Percentiles rank a stretch among this genome's conserved stretches.
phyloP scores from a whole-genome alignment of 805 yeast species.

The Saccharomycopsis fodiens region DNA sequence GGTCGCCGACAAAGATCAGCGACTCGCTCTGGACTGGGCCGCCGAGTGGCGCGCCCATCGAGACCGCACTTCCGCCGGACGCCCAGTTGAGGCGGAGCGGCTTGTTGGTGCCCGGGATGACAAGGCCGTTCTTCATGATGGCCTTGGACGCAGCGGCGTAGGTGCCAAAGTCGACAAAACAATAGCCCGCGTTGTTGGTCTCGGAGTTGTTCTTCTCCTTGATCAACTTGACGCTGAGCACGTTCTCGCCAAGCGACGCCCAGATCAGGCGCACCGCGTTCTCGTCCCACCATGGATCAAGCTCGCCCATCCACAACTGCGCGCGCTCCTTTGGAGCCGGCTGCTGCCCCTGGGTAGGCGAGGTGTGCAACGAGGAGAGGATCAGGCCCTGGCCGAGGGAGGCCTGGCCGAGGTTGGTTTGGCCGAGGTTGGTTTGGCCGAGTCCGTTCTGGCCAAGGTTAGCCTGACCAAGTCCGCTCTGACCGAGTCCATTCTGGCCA shows the following conservation, averaged over 20 bases:
- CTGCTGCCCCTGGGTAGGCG: constrained; percentile 1
- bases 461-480: not conserved
- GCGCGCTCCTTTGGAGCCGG: constrained; percentile 17
- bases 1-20: constrained; percentile 82
- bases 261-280: constrained; percentile 57
- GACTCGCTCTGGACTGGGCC: constrained; percentile 32
- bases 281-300: constrained; percentile 83
- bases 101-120: constrained; percentile 55
- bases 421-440: not conserved
- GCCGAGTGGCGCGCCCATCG: constrained; percentile 2
- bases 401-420: not conserved
- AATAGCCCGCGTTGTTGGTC: constrained; percentile 57
- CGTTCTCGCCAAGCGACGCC: constrained; percentile 57
- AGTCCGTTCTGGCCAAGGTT: not conserved
- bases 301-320: constrained; percentile 81
- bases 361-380: not conserved
- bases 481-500: not conserved
- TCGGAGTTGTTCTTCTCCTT: constrained; percentile 42
- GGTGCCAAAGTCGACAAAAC: constrained; percentile 69
- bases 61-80: constrained; percentile 37
- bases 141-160: constrained; percentile 59
- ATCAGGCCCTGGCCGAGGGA: not conserved
- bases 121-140: constrained; percentile 55
- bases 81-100: constrained; percentile 78
- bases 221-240: constrained; percentile 58